Evolutionary conservation across 1,284 basidiomycete genomes (phyloP).

Genomic region (Rhodotorula sp.): DNA sequence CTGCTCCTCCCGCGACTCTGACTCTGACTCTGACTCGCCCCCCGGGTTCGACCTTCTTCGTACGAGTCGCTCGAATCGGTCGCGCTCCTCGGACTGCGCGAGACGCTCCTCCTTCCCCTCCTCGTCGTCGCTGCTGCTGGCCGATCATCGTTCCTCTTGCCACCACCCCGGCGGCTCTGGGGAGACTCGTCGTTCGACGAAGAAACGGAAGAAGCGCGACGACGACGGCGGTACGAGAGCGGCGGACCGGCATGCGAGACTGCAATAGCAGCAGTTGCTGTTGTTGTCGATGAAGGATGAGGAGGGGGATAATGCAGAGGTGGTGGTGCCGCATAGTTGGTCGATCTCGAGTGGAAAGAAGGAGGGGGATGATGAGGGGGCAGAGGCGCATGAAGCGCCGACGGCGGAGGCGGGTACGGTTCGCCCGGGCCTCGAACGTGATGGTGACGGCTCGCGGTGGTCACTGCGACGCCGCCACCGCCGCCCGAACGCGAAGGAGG

Average conservation of each 20-base stretch:
- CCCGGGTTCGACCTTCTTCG: not conserved
- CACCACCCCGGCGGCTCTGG: too few species aligned
- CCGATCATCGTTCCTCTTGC: not conserved
- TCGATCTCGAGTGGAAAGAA: too few species aligned
- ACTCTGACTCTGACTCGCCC: not conserved
- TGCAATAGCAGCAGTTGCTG: not conserved
- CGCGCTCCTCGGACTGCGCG: not conserved
- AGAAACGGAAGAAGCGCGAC: not conserved
- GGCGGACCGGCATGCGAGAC: not conserved
- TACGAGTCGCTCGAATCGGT: not conserved
- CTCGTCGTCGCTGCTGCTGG: not conserved
- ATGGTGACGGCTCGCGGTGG: too few species aligned
- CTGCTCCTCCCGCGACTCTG: not conserved
- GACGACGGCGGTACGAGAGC: not conserved
- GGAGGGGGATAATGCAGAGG: not conserved
- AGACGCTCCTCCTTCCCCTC: not conserved
- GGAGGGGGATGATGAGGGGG: too few species aligned
- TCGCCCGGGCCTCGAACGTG: too few species aligned
- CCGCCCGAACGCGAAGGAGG: too few species aligned
- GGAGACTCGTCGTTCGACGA: not conserved
- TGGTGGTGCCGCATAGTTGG: not conserved
- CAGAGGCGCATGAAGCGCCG: too few species aligned
- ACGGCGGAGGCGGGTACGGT: too few species aligned
- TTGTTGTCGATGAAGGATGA: not conserved
- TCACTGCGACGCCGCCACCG: too few species aligned